Evolutionary conservation across 106 monocot species (phyloP).

Genomic region (Agapanthus africanus): DNA sequence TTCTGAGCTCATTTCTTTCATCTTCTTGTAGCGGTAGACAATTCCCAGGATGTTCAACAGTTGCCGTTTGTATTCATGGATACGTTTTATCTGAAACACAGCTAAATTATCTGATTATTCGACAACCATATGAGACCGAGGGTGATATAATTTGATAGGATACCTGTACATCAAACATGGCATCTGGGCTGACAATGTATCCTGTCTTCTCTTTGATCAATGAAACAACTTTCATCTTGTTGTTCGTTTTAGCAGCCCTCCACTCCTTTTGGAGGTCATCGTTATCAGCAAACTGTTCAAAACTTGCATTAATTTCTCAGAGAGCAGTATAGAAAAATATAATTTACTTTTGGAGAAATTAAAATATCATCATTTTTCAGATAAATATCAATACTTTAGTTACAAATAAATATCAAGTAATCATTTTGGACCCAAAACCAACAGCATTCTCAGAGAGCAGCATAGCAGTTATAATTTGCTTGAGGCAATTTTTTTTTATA

Average conservation of each 20-base stretch:
- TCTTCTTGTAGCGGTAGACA: constrained; percentile 91
- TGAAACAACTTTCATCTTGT: constrained; percentile 83
- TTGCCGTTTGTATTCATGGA: constrained; percentile 96
- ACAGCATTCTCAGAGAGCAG: not conserved
- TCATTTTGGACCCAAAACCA: no score
- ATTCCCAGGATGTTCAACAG: constrained; percentile 90
- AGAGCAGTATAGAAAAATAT: not conserved
- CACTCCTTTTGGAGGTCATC: constrained; percentile 83
- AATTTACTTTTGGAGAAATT: not conserved
- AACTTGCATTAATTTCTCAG: constrained; percentile 12
- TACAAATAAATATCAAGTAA: no score
- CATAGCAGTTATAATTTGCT: not conserved
- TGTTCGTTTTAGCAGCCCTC: constrained; percentile 69
- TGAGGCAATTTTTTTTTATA: no score
- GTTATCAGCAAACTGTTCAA: constrained; percentile 73
- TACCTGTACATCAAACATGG: constrained; percentile 99
- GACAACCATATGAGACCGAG: not conserved
- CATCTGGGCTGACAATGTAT: constrained; percentile 85
- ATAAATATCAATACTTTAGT: no score
- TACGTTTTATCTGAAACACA: constrained; percentile 71
- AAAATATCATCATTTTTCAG: no score
- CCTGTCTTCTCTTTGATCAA: constrained; percentile 86
- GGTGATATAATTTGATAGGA: not conserved
- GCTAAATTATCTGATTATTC: constrained; percentile 5
- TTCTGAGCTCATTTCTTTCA: constrained; percentile 88